A percentile compares a stretch with the other conserved stretches of the same genome.
These are phyloP conservation scores for Dalbergia cultrata DNA, from an alignment of 306 rosid species.

Conservation along the genomic window DNA sequence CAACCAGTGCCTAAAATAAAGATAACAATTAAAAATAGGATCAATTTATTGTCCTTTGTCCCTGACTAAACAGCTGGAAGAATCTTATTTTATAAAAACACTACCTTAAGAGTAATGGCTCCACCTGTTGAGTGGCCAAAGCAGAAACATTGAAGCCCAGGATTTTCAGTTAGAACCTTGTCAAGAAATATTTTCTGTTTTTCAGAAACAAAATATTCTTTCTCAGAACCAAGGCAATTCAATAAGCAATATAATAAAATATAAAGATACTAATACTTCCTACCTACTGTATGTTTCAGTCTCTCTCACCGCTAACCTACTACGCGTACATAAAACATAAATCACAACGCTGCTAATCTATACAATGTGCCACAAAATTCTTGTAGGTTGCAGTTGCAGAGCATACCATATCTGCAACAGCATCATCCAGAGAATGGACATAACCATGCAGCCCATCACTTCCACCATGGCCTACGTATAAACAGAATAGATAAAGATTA, in stretches of 20 bases:
- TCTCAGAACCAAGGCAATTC: slow-evolving; percentile 19
- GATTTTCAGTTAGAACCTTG: slow-evolving; percentile 76
- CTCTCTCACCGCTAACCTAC: too few species aligned
- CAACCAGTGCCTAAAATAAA: slow-evolving; percentile 74
- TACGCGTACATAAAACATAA: neutral
- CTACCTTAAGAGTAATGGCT: slow-evolving; percentile 89
- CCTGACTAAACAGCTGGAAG: neutral
- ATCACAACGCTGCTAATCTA: neutral
- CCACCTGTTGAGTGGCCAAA: slow-evolving; percentile 96
- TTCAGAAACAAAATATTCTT: slow-evolving; percentile 2
- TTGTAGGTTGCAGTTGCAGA: neutral
- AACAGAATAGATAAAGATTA: slow-evolving; percentile 6
- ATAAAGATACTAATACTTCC: too few species aligned
- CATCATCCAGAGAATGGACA: slow-evolving; percentile 92
- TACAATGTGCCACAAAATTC: neutral
- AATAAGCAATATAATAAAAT: neutral
- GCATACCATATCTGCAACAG: slow-evolving; percentile 85
- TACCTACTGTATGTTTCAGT: too few species aligned
- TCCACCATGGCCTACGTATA: slow-evolving; percentile 86
- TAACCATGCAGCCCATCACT: slow-evolving; percentile 93
- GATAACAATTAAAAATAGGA: neutral
- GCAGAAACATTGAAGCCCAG: slow-evolving; percentile 82
- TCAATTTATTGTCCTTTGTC: neutral
- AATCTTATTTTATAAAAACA: neutral
- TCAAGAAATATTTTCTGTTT: slow-evolving; percentile 78